Conservation (phyloP, 2,329 filamentous ascomycete genomes). For the Pseudopyricularia cyperi region DNA sequence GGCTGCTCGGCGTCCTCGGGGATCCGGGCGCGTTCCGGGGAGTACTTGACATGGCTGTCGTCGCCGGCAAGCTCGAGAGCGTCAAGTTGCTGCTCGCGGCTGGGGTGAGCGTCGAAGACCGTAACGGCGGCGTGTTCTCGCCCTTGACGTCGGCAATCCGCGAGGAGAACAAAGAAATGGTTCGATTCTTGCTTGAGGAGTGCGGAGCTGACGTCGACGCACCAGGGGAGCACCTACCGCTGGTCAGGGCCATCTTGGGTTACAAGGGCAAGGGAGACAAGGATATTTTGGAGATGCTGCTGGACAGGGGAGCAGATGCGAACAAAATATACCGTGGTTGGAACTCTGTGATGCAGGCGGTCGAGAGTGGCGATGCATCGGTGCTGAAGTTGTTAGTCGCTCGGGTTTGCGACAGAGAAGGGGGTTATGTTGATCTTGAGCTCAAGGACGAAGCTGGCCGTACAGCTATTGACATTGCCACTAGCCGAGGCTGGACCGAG, state of each 20-base stretch:
- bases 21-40: conserved; percentile 32
- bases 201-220: conserved; percentile 10
- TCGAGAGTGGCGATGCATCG: conserved; percentile 47
- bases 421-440: conserved; percentile 10
- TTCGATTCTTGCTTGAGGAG: conserved; percentile 27
- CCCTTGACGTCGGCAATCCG: conserved; percentile 12
- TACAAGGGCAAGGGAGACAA: conserved; percentile 37
- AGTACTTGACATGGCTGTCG: conserved; percentile 16
- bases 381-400: conserved; percentile 39
- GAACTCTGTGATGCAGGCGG: conserved; percentile 51
- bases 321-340: conserved; percentile 56
- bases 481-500: conserved; percentile 45
- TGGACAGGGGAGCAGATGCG: conserved; percentile 51
- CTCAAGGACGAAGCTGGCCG: conserved; percentile 13
- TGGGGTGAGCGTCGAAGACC: conserved; percentile 56
- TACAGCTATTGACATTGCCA: conserved; percentile 42
- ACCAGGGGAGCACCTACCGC: conserved; percentile 56
- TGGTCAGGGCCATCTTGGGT: conserved; percentile 55
- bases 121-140: conserved; percentile 61
- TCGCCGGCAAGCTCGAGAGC: conserved; percentile 51
- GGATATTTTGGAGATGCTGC: conserved; percentile 48
- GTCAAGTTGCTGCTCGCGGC: conserved; percentile 52
- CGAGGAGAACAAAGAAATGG: conserved; percentile 35
- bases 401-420: conserved; percentile 4
- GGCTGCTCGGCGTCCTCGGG: conserved; percentile 28